These are phyloP conservation scores for Oropetium thomaeum DNA, from an alignment of 176 grass and related monocot genomes.

Conservation along the genomic window DNA sequence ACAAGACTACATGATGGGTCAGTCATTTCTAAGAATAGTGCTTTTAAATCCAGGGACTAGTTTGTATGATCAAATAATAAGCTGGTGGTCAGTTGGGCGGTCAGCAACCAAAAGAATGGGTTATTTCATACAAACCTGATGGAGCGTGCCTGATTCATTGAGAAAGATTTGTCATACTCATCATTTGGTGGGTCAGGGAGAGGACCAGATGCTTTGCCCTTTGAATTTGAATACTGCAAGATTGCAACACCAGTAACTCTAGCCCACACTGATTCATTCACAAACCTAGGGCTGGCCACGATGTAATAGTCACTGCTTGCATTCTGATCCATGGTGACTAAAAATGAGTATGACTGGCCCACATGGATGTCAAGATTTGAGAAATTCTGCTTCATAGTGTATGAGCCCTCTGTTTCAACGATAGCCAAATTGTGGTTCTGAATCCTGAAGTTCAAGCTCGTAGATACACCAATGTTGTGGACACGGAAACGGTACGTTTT, in stretches of 20 bases:
- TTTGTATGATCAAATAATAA: not conserved
- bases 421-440: conserved; percentile 85
- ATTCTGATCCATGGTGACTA: conserved; percentile 95
- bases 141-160: conserved; percentile 92
- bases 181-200: conserved; percentile 92
- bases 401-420: conserved; percentile 84
- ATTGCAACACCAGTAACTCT: conserved; percentile 69
- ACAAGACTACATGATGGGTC: conserved; percentile 10
- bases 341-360: conserved; percentile 91
- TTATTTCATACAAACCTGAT: conserved; percentile 65
- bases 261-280: conserved; percentile 73
- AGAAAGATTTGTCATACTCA: conserved; percentile 81
- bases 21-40: not conserved
- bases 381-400: conserved; percentile 87
- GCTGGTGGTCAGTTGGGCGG: not conserved
- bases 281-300: conserved; percentile 84
- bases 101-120: not conserved
- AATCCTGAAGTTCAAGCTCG: conserved; percentile 91
- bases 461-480: conserved; percentile 87
- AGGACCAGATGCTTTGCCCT: conserved; percentile 79
- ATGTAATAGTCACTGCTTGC: conserved; percentile 94
- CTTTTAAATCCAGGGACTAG: not conserved
- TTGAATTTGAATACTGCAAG: conserved; percentile 89
- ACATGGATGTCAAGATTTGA: conserved; percentile 91
- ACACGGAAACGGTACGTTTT: conserved; percentile 90